These are phyloP conservation scores for Aspergillus fumigatiaffinis DNA, from an alignment of 2,329 filamentous ascomycete genomes.

Conservation along the genomic window DNA sequence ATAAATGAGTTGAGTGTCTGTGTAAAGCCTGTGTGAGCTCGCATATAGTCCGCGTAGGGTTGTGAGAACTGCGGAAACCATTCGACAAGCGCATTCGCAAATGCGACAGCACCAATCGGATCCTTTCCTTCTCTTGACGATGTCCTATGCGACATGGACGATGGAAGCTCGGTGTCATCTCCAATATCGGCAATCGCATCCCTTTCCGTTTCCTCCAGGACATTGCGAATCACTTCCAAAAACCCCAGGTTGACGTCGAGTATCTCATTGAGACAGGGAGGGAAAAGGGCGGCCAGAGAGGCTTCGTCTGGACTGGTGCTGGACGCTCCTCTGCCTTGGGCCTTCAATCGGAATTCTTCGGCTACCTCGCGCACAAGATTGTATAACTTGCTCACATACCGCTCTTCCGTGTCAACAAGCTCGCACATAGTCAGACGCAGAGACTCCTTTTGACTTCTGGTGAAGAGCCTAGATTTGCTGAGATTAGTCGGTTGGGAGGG, in stretches of 20 bases:
- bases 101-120: constrained; percentile 69
- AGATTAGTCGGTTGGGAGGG: constrained; percentile 81
- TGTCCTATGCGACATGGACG: constrained; percentile 45
- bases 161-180: constrained; percentile 46
- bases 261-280: constrained; percentile 73
- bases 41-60: constrained; percentile 90
- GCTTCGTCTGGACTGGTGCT: constrained; percentile 69
- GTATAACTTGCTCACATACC: constrained; percentile 84
- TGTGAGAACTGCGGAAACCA: constrained; percentile 93
- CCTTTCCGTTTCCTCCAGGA: constrained; percentile 80
- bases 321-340: constrained; percentile 53
- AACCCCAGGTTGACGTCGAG: constrained; percentile 78
- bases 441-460: constrained; percentile 75
- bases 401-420: constrained; percentile 86
- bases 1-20: constrained; percentile 75
- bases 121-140: constrained; percentile 55
- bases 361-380: constrained; percentile 79
- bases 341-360: constrained; percentile 70
- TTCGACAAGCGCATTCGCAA: constrained; percentile 77
- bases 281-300: constrained; percentile 74
- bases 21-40: constrained; percentile 81
- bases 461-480: constrained; percentile 73
- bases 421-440: constrained; percentile 86
- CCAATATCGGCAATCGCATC: constrained; percentile 75
- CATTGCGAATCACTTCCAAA: constrained; percentile 66